phyloP scores from a whole-genome alignment of 371 early-diverging fungal genomes.

The Conidiobolus incongruus region DNA sequence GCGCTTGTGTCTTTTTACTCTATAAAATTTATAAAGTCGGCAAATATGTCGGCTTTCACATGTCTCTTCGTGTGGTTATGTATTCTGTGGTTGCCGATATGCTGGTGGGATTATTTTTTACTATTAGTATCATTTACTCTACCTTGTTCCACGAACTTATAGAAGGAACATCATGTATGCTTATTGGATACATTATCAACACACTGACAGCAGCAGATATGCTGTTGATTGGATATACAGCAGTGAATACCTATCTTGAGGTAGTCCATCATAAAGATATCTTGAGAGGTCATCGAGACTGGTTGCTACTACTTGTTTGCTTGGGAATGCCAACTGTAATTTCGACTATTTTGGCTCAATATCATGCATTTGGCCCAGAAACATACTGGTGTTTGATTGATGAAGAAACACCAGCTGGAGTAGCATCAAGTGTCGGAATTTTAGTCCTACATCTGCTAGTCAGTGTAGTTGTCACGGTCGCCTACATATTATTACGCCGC shows the following conservation, averaged over 20 bases:
- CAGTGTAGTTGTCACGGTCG: no score
- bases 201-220: not conserved
- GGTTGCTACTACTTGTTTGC: not conserved
- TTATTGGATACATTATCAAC: constrained; percentile 3
- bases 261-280: not conserved
- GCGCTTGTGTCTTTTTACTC: not conserved
- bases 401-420: constrained; percentile 3
- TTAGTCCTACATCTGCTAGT: no score
- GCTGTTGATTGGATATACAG: constrained; percentile 2
- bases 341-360: constrained; percentile 1
- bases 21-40: not conserved
- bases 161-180: not conserved
- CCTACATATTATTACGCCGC: no score
- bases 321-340: not conserved
- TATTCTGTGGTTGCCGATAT: constrained; percentile 3
- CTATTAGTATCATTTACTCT: constrained; percentile 1
- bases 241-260: not conserved
- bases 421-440: no score
- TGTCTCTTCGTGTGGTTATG: not conserved
- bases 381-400: constrained; percentile 3
- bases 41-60: constrained; percentile 1
- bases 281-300: not conserved
- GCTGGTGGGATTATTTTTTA: constrained; percentile 4
- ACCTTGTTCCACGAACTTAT: not conserved
- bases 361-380: constrained; percentile 4